A percentile compares a stretch with the other conserved stretches of the same genome.
Evolutionary conservation across 306 rosid genomes (phyloP).

Genomic region (Dryas drummondii): DNA sequence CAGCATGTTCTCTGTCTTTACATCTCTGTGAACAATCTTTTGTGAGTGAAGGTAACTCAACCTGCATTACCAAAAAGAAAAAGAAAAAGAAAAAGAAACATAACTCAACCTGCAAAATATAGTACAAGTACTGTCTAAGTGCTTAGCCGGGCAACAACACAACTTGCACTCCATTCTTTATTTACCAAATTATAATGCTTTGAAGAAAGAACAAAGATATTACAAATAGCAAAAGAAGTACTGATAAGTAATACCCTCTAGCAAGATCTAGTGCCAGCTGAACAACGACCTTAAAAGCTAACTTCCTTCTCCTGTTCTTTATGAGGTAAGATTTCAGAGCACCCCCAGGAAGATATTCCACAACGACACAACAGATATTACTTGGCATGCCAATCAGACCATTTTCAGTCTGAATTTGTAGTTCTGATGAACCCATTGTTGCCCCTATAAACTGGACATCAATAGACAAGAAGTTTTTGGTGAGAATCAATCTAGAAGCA

Average conservation of each 20-base stretch:
- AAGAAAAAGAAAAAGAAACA: background rate
- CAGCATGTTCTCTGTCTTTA: constrained; percentile 96
- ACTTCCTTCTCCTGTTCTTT: constrained; percentile 88
- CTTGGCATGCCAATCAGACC: constrained; percentile 91
- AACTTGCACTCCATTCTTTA: constrained; percentile 6
- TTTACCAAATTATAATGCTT: constrained; percentile 27
- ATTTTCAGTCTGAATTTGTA: constrained; percentile 84
- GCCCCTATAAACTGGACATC: constrained; percentile 86
- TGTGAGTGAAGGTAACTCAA: constrained; percentile 93
- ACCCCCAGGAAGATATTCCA: constrained; percentile 95
- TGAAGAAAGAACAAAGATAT: constrained; percentile 1
- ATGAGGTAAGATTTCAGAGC: constrained; percentile 77
- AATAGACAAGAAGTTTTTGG: constrained; percentile 17
- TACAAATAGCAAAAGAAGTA: constrained; percentile 1
- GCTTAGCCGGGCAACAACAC: constrained; percentile 9
- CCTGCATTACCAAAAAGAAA: constrained; percentile 35
- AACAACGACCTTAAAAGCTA: constrained; percentile 83
- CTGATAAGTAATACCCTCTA: constrained; percentile 63
- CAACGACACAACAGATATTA: constrained; percentile 87
- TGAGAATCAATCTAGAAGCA: background rate
- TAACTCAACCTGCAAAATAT: constrained; percentile 75
- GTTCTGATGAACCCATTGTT: constrained; percentile 86
- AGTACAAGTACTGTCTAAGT: constrained; percentile 24
- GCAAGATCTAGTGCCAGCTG: constrained; percentile 97
- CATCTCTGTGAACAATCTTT: constrained; percentile 97